Conservation (phyloP, 306 rosid species). For the barrel medic (Medicago truncatula) region MtrunA17r5.0-ANR NC_053046.1:13754001-13754500, state of each 20-base stretch:
- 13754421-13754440: conserved; percentile 80
- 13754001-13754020: conserved; percentile 97
- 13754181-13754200: conserved; percentile 24
- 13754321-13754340: conserved; percentile 30
- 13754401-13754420: conserved; percentile 40
- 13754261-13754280: conserved; percentile 23
- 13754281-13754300: conserved; percentile 6
- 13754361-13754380: conserved; percentile 29
- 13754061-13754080: conserved; percentile 77
- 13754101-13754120: conserved; percentile 44
- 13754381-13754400: conserved; percentile 27
- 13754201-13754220: conserved; percentile 14
- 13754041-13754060: conserved; percentile 88
- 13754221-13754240: conserved; percentile 20
- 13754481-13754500: conserved; percentile 85
- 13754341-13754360: conserved; percentile 31
- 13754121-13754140: conserved; percentile 73
- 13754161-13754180: conserved; percentile 25
- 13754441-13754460: conserved; percentile 83
- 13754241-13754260: conserved; percentile 27
- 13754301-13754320: conserved; percentile 4
- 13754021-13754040: conserved; percentile 96
- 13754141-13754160: conserved; percentile 34
- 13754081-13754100: conserved; percentile 50
- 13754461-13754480: conserved; percentile 93